A percentile compares a stretch with the other conserved stretches of the same genome.
Evolutionary conservation across 257 asterid species (phyloP).

Genomic region (Ajuga chamaepitys): DNA sequence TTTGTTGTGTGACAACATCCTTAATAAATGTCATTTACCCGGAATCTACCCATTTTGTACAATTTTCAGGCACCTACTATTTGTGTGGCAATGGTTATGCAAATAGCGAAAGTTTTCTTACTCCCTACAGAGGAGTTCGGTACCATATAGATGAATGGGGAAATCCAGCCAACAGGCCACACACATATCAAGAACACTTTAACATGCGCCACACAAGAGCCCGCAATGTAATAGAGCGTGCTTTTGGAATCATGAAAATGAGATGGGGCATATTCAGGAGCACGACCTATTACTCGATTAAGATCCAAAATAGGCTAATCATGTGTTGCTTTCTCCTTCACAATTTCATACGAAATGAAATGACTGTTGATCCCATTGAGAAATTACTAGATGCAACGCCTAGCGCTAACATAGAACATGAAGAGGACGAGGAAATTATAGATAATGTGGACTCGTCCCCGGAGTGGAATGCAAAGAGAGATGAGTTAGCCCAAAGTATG

Average conservation of each 20-base stretch:
- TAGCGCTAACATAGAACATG: too few relatives aligned
- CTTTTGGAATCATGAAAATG: background rate
- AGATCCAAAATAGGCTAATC: background rate
- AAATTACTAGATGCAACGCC: too few relatives aligned
- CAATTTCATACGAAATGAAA: background rate
- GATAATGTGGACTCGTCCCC: too few relatives aligned
- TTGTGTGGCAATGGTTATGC: background rate
- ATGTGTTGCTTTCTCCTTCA: background rate
- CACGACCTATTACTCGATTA: background rate
- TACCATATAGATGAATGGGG: background rate
- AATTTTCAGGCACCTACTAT: background rate
- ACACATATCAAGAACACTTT: background rate
- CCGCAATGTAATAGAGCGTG: background rate
- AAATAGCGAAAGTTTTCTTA: background rate
- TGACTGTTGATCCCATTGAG: too few relatives aligned
- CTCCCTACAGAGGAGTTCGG: background rate
- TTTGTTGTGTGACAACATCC: too few relatives aligned
- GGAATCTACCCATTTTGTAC: too few relatives aligned
- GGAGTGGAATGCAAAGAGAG: too few relatives aligned
- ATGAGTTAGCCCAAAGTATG: too few relatives aligned
- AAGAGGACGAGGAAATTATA: too few relatives aligned
- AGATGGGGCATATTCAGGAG: background rate
- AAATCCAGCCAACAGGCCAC: background rate
- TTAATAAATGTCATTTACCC: too few relatives aligned
- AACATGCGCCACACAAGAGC: background rate